A percentile compares a stretch with the other conserved stretches of the same genome.
Conservation (phyloP, 345 rosid species). For the Cardamine occulta region DNA sequence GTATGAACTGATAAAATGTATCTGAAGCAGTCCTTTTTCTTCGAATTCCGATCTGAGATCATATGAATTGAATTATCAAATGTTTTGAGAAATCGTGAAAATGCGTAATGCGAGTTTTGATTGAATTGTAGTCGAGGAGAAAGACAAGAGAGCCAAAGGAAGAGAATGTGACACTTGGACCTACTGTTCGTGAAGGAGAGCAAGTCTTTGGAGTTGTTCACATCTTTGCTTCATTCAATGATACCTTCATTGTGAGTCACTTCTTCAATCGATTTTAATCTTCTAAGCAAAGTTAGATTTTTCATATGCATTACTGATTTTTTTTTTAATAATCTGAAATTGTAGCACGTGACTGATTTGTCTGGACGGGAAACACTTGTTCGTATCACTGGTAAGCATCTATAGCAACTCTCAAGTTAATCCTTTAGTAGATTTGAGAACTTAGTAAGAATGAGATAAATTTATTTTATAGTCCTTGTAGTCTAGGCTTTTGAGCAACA, state of each 20-base stretch:
- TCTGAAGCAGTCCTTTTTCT: not conserved
- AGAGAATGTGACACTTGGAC: constrained; percentile 75
- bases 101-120: not conserved
- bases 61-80: not conserved
- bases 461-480: not conserved
- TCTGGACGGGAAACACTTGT: constrained; percentile 91
- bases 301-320: not conserved
- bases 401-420: not conserved
- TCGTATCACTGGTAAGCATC: constrained; percentile 66
- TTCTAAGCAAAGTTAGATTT: not conserved
- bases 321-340: not conserved
- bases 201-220: constrained; percentile 78
- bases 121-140: constrained; percentile 58
- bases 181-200: constrained; percentile 80
- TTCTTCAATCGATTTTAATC: not conserved
- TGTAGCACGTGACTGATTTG: constrained; percentile 85
- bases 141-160: constrained; percentile 83
- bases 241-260: constrained; percentile 67
- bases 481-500: not conserved
- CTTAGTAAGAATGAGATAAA: not conserved
- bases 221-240: constrained; percentile 77
- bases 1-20: not conserved
- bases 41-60: constrained; percentile 5
- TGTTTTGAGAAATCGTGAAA: not conserved
- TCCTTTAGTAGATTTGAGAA: not conserved